Base-by-base conservation (phyloP, 768 basidiomycete species). In the Melanogaster broomeanus region DNA sequence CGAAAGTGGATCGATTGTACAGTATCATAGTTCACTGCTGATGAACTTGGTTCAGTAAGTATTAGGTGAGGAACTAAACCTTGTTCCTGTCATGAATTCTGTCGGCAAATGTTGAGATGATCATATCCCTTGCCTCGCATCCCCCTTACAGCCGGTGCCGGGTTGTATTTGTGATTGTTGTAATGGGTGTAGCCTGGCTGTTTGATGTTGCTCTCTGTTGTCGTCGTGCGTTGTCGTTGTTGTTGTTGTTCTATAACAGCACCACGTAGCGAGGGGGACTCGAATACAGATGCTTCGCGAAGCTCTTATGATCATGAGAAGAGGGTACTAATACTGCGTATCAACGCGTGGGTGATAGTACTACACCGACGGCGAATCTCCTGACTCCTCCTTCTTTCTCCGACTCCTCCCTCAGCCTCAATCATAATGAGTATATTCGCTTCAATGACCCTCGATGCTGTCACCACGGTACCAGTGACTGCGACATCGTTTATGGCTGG, bases 81-180 rank as follows among this genome's bases (percentile, higher is more conserved):
- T 49, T 19, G 35, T 31, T 56, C 52, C 27, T 52, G 25, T 35
- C 22, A 24, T 44, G 45, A n/a, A 53, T 48, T 51, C 37, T 35
- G 53, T 35, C 38, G 37, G 47, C 57, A 41, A 21, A 42, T 42
- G 42, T 44, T 55, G 53, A 53, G 53, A 59, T 54, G 43, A 37
- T 51, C 57, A 48, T 49, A 42, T 61, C 28, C 6, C 33, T 39
- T 31, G 13, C 22, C n/a, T 37, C 45, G 37, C 40, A 35, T 40
- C 40, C 40, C 40, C 45, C 34, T 41, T 31, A 12, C 53, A 55
- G 22, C 52, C 68, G 68, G 68, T 68, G 56, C 67, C 67, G 66
- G 59, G 57, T 38, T 24, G 5, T 56, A 41, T 64, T 57, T 57
- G 57, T 34, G 31, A 3, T 1, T 51, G 56, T 63, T 60, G 18